Evolutionary conservation across 1,284 basidiomycete genomes (phyloP), one percentile per base, ranked within the genome.

Genomic region (Cutaneotrichosporon sp.): DNA sequence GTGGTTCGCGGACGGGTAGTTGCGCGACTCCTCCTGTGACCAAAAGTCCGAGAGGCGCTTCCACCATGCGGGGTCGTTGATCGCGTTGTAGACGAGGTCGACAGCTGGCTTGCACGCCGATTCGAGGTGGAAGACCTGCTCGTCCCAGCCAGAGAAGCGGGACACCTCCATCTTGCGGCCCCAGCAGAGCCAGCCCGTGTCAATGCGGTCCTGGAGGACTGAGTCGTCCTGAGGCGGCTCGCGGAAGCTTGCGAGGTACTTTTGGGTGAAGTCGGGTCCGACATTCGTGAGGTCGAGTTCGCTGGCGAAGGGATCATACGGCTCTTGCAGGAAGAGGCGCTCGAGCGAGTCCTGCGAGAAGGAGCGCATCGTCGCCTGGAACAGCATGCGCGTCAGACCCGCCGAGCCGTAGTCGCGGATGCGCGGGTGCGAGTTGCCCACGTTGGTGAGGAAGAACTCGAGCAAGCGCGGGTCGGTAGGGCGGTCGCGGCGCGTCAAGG

Each of bases 141-240:
- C 80, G 43, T 82, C 82, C 56, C 81, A 85, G 8, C 79, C 71
- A 69, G 83, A 72, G 64, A 82, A 71, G 5, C 77, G 76, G 72
- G 94, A 92, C 31, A 85, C 91, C 71, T 88, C 87, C 60, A 93
- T 82, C 42, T 82, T 83, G 52, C 86, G 80, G 36, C 86, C 83
- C 93, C 95, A 97, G 1, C 87, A 82, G 55, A 98, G 80, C 84
- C 95, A 97, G 1, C 95, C 95, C 1, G 89, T 90, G 52, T 83
- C 81, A 24, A 89, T 81, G 74, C 93, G 91, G 81, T 98, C 95
- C 60, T 76, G 68, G n/a, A 81, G 68, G 25, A 75, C 62, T 1
- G 73, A 73, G 46, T 78, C 75, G 31, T 76, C 67, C 42, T 69
- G 65, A 4, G 74, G 70, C 6, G 77, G 78, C 59, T 81, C 74